Base-by-base conservation (phyloP, 2,329 filamentous ascomycete species). In the Coniosporium tulheliwenetii region DNA sequence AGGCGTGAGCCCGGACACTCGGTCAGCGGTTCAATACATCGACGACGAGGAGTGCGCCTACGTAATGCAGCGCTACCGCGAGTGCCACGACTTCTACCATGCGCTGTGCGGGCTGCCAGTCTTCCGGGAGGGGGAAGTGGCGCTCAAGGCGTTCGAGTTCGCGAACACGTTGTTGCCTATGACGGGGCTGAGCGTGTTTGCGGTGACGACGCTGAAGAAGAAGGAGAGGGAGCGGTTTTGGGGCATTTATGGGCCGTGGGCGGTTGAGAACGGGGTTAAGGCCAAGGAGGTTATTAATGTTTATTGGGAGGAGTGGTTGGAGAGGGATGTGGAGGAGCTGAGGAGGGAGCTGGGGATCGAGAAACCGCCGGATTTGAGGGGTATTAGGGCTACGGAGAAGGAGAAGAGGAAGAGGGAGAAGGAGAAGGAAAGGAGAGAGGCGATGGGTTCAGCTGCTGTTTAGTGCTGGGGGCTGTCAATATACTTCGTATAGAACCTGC, bases 11-110 rank as follows among this genome's bases (percentile, higher is more conserved):
- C 91, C 91, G 1, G 91, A 98, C 60, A 94, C 89, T 5, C 77
- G 91, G 37, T 69, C 80, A 34, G 59, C 62, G 2, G 91, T 98
- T 34, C 77, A 83, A 40, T 96, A 93, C 64, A 86, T 98, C 46
- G 87, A 96, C 60, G 80, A 96, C 56, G 79, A 82, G 51, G 91
- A 98, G 63, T 93, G 87, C 58, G 91, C 91, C 31, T 98, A 96
- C 65, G 91, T 96, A 13, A 93, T 98, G 83, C 91, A 96, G 67
- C 77, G 91, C 41, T 98, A 98, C 62, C 79, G 91, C 46, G 91
- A 98, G 63, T 93, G 83, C 49, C 91, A 98, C 60, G 91, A 98
- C 59, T 95, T 98, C 62, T 95, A 93, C 65, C 91, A 98, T 60
- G 89, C 91, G 0, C 69, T 98, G 40, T 94, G 87, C 0, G 89